Evolutionary conservation across 345 rosid species (phyloP).

Genomic region (Theobroma cacao): DNA sequence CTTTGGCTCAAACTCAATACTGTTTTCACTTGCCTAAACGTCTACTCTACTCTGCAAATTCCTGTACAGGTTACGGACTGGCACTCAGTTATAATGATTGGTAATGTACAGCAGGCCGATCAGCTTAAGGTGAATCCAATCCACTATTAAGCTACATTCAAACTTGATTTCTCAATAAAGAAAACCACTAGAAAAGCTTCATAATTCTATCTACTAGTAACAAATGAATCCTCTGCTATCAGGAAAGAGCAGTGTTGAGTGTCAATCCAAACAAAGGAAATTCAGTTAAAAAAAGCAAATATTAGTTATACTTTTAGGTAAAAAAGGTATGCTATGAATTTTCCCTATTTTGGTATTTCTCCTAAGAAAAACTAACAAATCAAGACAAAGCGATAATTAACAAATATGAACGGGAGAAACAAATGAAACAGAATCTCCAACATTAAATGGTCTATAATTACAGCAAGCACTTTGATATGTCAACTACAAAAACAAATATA

Average conservation of each 20-base stretch:
- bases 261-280: background rate
- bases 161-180: background rate
- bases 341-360: background rate
- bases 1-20: background rate
- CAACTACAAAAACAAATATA: constrained; percentile 1
- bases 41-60: background rate
- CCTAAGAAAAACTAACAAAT: constrained; percentile 5
- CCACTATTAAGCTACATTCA: background rate
- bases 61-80: background rate
- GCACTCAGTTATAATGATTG: background rate
- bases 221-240: background rate
- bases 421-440: background rate
- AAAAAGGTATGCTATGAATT: background rate
- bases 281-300: background rate
- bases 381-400: constrained; percentile 1
- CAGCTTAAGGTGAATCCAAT: background rate
- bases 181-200: background rate
- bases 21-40: background rate
- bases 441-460: constrained; percentile 1
- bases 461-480: constrained; percentile 8
- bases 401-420: constrained; percentile 1
- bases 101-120: background rate
- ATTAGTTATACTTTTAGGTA: background rate
- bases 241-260: background rate
- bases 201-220: background rate